phyloP scores from a whole-genome alignment of 2,329 filamentous ascomycete genomes.

The Daldinia sp. region DNA sequence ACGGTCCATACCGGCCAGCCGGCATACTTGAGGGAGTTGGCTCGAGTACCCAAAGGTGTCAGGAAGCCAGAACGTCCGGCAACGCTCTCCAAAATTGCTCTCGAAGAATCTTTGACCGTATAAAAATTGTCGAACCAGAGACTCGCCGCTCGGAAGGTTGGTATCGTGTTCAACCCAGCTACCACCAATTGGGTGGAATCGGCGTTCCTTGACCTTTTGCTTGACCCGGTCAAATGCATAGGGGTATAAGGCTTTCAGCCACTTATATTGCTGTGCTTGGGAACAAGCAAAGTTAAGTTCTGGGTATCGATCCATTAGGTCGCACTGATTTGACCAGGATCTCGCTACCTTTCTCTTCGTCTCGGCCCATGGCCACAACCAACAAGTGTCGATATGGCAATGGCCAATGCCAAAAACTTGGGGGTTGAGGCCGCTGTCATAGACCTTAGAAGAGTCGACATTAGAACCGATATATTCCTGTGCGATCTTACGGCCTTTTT shows the following conservation, averaged over 20 bases:
- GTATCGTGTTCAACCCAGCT: constrained; percentile 99
- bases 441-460: constrained; percentile 86
- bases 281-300: constrained; percentile 94
- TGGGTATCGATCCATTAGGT: constrained; percentile 93
- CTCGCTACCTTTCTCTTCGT: constrained; percentile 96
- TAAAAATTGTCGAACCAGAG: constrained; percentile 91
- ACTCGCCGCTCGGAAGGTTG: constrained; percentile 96
- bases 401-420: constrained; percentile 92
- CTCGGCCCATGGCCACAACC: constrained; percentile 98
- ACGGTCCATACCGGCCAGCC: constrained; percentile 92
- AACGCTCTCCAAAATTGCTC: constrained; percentile 88
- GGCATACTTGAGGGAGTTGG: constrained; percentile 92
- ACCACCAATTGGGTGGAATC: constrained; percentile 94
- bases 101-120: constrained; percentile 97
- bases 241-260: constrained; percentile 91
- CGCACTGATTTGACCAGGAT: constrained; percentile 97
- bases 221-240: constrained; percentile 91
- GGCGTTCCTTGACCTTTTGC: constrained; percentile 87
- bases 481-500: constrained; percentile 84
- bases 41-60: constrained; percentile 98
- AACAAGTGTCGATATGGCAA: constrained; percentile 98
- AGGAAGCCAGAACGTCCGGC: constrained; percentile 94
- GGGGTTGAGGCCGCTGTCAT: constrained; percentile 78
- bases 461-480: constrained; percentile 83
- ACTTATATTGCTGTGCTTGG: constrained; percentile 97